Base-by-base conservation (phyloP, 2,329 filamentous ascomycete species). In the Incumbomyces delicatus region DNA sequence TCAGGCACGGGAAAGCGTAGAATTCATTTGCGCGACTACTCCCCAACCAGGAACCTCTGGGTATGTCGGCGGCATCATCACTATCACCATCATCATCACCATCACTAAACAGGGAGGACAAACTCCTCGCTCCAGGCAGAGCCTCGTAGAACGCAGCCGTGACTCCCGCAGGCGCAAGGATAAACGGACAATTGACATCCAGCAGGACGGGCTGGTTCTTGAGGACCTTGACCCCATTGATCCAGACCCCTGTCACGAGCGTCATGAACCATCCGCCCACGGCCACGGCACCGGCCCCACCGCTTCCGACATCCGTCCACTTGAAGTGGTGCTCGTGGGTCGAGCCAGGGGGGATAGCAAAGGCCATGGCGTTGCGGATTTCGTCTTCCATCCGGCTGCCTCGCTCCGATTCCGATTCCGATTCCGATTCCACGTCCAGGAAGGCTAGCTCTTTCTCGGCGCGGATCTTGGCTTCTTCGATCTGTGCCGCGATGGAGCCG, bases 221-320 rank as follows among this genome's bases (percentile, higher is more conserved):
- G 6, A 63, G 50, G 6, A 62, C 17, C 37, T 61, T 60, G 27
- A 49, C 52, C 10, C 57, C 58, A 40, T 60, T 55, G 16, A 61
- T 48, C 61, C 61, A 63, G 2, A 63, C 54, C 6, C 58, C 59
- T n/a, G 46, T 52, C 56, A 63, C 58, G 17, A 63, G 50, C 7
- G 59, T 49, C 38, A 58, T 60, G 59, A 60, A 62, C 61, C 61
- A 63, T 11, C 61, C 61, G n/a, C 51, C 56, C 14, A 22, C 41
- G 14, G 32, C 31, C 12, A 20, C 39, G n/a, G n/a, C n/a, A n/a
- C n/a, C n/a, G n/a, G n/a, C n/a, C n/a, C n/a, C 22, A 27, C 22
- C 22, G 2, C 59, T 55, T 5, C 61, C 60, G 11, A 60, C 52
- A 13, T 56, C 46, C 3, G 49, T 59, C 61, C 60, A 63, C 35